Evolutionary conservation across 306 rosid species (phyloP), one percentile per base, ranked within the genome.

Genomic region (Fragaria nilgerrensis): DNA sequence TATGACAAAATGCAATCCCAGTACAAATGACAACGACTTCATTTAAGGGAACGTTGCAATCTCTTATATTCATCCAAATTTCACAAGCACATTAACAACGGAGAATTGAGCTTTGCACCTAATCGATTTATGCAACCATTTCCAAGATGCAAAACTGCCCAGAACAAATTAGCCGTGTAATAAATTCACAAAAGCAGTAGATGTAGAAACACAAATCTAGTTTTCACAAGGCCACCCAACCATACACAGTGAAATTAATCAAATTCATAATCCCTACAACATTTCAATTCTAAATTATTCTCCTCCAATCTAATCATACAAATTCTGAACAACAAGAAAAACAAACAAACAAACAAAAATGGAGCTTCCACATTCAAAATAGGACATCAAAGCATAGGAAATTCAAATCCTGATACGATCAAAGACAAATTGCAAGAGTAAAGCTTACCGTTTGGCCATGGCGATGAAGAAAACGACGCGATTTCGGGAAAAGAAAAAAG

Each of bases 391-490:
- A 63, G 12, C 37, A 75, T 5, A n/a, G 20, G 45, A 73, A 63
- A 58, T 45, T 22, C 50, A 29, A 64, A 14, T 22, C 53, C 5
- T 55, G 2, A 23, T 22, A 22, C 34, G 41, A 70, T 70, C 58
- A 45, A 70, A 23, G 8, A 15, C 19, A 0, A 25, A 14, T 3
- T 14, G 10, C 56, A 19, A 3, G 45, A 70, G n/a, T 22, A 56
- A 59, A 66, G 7, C 29, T 70, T 39, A 89, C 98, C 98, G 87
- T 75, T 78, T 78, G 74, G 96, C 86, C 96, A 93, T 93, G 82
- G 82, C 77, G 83, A 84, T 82, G 56, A 50, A 59, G 36, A 55
- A 75, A 70, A 1, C 55, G 67, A 7, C 20, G 34, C 10, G 4
- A 9, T 53, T 13, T 23, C 25, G 34, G 41, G 29, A 44, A 25